Base-by-base conservation (phyloP, 768 basidiomycete genomes). In the Psilocybe subaeruginosa region DNA sequence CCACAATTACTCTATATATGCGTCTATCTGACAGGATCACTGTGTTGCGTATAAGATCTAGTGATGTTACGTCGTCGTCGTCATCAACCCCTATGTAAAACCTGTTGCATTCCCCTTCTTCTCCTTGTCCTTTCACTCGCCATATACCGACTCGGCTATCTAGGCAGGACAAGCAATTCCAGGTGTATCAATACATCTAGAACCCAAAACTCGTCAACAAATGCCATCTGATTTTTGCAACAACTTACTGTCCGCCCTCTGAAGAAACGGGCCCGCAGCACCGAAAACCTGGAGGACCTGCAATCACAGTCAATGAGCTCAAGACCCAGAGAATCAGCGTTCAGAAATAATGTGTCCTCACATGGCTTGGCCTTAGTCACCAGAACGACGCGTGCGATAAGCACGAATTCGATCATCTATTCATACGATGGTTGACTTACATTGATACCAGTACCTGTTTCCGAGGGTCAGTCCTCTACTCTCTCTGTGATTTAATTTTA, bases 211-310 rank as follows among this genome's bases (percentile, higher is more conserved):
- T 23, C 8, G 1, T 23, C 17, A 49, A 8, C 0, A 14, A 49
- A 49, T n/a, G 14, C 7, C 3, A 11, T 0, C 23, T 49, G 2
- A 23, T 49, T 49, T 19, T 30, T 27, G 17, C 17, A 29, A 30
- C 9, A 17, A 55, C 54, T 45, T 55, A 55, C 54, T 29, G 35
- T 27, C 54, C 54, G 9, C 54, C 54, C 14, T 55, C 54, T 16
- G 27, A 3, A 7, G 54, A 39, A 43, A 55, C 27, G n/a, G 54
- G 54, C 30, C 54, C 54, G 19, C 54, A 55, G 54, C 54, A 55
- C 2, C 54, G 54, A 12, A 39, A 39, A 23, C 54, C 54, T 5
- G 39, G 33, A 55, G 54, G 54, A 19, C 54, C 54, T 55, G 1
- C 19, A 5, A 14, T 14, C 9, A 12, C 14, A n/a, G 17, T 31